Conservation (phyloP, 805 yeast species). For the Brettanomyces sp. region DNA sequence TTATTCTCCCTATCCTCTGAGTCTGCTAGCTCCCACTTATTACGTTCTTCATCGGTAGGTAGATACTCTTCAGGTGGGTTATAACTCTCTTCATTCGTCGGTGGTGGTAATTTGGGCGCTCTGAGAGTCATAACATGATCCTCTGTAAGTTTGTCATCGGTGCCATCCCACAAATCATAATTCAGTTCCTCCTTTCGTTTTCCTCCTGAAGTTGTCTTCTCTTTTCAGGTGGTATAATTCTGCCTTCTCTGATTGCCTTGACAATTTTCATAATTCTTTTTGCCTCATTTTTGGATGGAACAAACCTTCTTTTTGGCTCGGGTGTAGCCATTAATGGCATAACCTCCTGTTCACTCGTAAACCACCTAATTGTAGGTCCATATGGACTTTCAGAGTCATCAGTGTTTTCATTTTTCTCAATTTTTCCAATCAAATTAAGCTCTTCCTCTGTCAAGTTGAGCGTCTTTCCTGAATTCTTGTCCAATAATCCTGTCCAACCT, state of each 20-base stretch:
- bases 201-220: slow-evolving; percentile 43
- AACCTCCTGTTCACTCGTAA: slow-evolving; percentile 69
- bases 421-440: slow-evolving; percentile 74
- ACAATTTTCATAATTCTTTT: slow-evolving; percentile 94
- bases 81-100: slow-evolving; percentile 92
- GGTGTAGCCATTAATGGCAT: slow-evolving; percentile 93
- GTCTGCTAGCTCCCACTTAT: slow-evolving; percentile 59
- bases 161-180: slow-evolving; percentile 81
- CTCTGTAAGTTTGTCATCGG: slow-evolving; percentile 37
- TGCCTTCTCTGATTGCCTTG: slow-evolving; percentile 91
- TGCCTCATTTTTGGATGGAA: slow-evolving; percentile 95
- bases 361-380: slow-evolving; percentile 94
- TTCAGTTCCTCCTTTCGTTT: slow-evolving; percentile 20
- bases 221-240: slow-evolving; percentile 69
- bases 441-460: slow-evolving; percentile 82
- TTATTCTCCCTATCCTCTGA: slow-evolving; percentile 72
- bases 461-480: slow-evolving; percentile 77
- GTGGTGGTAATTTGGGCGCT: slow-evolving; percentile 94
- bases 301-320: slow-evolving; percentile 94
- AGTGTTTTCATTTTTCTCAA: slow-evolving; percentile 78
- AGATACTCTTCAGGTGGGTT: slow-evolving; percentile 97
- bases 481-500: slow-evolving; percentile 97
- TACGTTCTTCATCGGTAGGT: slow-evolving; percentile 65
- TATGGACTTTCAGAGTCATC: slow-evolving; percentile 78
- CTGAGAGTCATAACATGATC: slow-evolving; percentile 88